These are phyloP conservation scores for Pascua sp. DNA, from an alignment of 1,284 basidiomycete species.

Conservation along the genomic window DNA sequence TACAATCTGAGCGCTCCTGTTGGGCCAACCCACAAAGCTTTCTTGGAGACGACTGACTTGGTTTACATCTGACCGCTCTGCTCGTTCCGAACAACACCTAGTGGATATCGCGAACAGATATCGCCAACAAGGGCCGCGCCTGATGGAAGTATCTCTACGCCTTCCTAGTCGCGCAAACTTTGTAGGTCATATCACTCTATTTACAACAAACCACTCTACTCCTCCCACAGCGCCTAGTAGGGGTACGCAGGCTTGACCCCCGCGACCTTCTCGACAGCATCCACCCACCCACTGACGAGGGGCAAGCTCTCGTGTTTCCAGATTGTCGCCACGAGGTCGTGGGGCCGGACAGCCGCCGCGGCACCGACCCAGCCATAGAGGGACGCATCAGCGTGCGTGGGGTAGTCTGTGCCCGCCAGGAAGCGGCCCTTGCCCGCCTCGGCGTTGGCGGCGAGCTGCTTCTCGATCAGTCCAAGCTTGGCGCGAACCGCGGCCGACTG, in stretches of 20 bases:
- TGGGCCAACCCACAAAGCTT: too few relatives aligned
- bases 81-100: too few relatives aligned
- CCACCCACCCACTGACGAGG: neutral
- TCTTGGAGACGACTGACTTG: too few relatives aligned
- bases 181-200: too few relatives aligned
- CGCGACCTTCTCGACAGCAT: neutral
- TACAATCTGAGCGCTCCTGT: too few relatives aligned
- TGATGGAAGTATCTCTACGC: too few relatives aligned
- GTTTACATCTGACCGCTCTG: too few relatives aligned
- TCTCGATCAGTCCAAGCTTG: slow-evolving; percentile 1
- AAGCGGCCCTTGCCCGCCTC: slow-evolving; percentile 6
- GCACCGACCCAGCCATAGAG: slow-evolving; percentile 13
- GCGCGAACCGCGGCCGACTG: slow-evolving; percentile 1
- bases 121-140: too few relatives aligned
- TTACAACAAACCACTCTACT: too few relatives aligned
- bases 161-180: too few relatives aligned
- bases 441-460: slow-evolving; percentile 1
- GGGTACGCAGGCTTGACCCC: neutral
- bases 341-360: neutral
- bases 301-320: slow-evolving; percentile 13
- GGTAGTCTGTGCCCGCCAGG: slow-evolving; percentile 11
- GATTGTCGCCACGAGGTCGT: neutral
- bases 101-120: too few relatives aligned
- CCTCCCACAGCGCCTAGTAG: too few relatives aligned
- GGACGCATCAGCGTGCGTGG: slow-evolving; percentile 14